Evolutionary conservation across 768 basidiomycete species (phyloP).

Genomic region (Sistotremastrum suecicum): DNA sequence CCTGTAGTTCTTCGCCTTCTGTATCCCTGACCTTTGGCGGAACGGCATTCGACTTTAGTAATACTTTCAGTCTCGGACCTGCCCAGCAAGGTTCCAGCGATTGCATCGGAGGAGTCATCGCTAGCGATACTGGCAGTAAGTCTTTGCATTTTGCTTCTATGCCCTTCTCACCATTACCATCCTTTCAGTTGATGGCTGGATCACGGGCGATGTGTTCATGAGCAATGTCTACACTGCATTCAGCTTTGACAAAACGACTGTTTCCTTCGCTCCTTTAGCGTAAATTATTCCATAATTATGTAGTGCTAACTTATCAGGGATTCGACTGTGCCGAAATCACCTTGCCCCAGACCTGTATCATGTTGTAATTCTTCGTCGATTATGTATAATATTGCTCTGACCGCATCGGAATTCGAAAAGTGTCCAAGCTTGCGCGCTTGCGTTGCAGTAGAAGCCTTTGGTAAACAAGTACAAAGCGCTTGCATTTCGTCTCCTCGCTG

Average conservation of each 20-base stretch:
- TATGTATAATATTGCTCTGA: too few relatives aligned
- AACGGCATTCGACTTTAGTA: slow-evolving; percentile 26
- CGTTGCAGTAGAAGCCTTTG: too few relatives aligned
- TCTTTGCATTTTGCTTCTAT: background rate
- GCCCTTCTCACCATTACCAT: background rate
- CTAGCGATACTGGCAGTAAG: slow-evolving; percentile 11
- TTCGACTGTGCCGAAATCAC: too few relatives aligned
- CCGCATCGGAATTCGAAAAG: too few relatives aligned
- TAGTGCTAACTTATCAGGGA: too few relatives aligned
- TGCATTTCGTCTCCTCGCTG: too few relatives aligned
- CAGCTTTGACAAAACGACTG: slow-evolving; percentile 21
- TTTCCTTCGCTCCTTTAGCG: slow-evolving; percentile 24
- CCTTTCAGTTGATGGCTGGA: slow-evolving; percentile 14
- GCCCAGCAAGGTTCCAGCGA: slow-evolving; percentile 15
- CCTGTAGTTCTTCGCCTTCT: slow-evolving; percentile 27
- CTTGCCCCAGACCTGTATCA: too few relatives aligned
- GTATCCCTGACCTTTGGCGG: slow-evolving; percentile 36
- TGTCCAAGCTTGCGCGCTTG: too few relatives aligned
- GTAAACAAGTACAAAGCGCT: too few relatives aligned
- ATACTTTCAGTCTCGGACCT: slow-evolving; percentile 29
- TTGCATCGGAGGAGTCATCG: slow-evolving; percentile 25
- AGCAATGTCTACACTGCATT: slow-evolving; percentile 33
- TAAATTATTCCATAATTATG: too few relatives aligned
- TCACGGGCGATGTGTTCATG: slow-evolving; percentile 27
- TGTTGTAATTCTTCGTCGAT: too few relatives aligned